Conservation (phyloP, 2,329 filamentous ascomycete species). For the Bipolaris gigantea region DNA sequence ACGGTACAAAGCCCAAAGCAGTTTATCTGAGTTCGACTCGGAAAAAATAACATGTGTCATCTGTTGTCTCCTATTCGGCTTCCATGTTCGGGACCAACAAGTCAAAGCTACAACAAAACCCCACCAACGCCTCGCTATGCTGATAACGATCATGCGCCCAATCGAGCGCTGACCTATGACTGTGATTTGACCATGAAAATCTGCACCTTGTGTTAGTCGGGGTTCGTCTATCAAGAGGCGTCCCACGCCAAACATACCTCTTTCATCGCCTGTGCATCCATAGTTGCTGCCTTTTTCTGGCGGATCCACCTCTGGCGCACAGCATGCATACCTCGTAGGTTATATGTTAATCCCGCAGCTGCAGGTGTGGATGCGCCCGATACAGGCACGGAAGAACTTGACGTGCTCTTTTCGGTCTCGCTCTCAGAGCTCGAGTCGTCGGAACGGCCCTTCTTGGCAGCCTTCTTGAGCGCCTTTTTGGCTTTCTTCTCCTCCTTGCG, state of each 20-base stretch:
- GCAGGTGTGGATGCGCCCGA: constrained; percentile 52
- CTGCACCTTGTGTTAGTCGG: constrained; percentile 22
- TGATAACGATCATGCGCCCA: constrained; percentile 1
- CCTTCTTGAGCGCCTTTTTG: constrained; percentile 54
- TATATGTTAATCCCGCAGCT: constrained; percentile 40
- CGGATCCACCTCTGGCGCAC: constrained; percentile 82
- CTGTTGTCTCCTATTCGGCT: not conserved
- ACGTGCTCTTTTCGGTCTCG: constrained; percentile 34
- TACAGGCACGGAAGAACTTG: constrained; percentile 36
- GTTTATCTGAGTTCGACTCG: too few species aligned
- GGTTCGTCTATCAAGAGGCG: not conserved
- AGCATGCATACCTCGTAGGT: constrained; percentile 65
- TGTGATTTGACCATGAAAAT: constrained; percentile 46
- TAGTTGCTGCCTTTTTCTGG: constrained; percentile 80
- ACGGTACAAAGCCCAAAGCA: too few species aligned
- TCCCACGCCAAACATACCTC: constrained; percentile 60
- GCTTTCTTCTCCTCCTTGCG: constrained; percentile 50
- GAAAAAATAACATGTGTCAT: too few species aligned
- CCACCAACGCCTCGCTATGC: constrained; percentile 41
- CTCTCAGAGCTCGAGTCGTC: constrained; percentile 34
- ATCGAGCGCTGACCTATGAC: constrained; percentile 27
- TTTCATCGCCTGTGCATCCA: constrained; percentile 80
- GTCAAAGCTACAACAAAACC: not conserved
- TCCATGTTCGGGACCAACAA: not conserved
- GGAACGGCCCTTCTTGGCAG: constrained; percentile 24